Evolutionary conservation across 257 asterid species (phyloP).

Genomic region (Nyctanthes arbortristis): DNA sequence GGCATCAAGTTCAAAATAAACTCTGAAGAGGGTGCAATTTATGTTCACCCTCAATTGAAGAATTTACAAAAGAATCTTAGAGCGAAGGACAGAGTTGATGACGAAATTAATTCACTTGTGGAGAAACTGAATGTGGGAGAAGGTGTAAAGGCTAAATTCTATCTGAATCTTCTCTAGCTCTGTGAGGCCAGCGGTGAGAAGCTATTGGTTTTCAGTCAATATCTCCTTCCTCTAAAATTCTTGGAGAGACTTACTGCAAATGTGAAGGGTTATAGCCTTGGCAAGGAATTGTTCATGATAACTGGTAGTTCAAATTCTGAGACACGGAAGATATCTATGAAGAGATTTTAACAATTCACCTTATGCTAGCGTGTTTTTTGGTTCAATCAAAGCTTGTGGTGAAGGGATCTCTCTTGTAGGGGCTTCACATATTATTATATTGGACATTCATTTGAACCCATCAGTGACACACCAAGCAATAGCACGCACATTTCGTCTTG

Average conservation of each 20-base stretch:
- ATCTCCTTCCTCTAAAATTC: constrained; percentile 80
- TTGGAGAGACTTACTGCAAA: constrained; percentile 71
- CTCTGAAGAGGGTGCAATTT: constrained; percentile 88
- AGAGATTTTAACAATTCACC: constrained; percentile 62
- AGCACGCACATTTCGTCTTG: neutral
- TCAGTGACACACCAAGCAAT: constrained; percentile 1
- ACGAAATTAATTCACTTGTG: constrained; percentile 53
- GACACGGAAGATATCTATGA: constrained; percentile 67
- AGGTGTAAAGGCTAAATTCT: constrained; percentile 86
- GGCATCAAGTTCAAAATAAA: constrained; percentile 65
- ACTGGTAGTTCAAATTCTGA: constrained; percentile 85
- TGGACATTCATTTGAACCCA: constrained; percentile 67
- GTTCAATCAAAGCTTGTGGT: constrained; percentile 92
- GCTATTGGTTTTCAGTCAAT: constrained; percentile 90
- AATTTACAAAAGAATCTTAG: constrained; percentile 57
- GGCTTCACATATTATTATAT: constrained; percentile 79
- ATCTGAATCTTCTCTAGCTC: constrained; percentile 75
- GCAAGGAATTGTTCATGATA: constrained; percentile 85
- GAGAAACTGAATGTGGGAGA: constrained; percentile 61
- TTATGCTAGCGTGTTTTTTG: constrained; percentile 89
- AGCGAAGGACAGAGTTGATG: constrained; percentile 77
- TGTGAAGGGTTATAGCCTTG: constrained; percentile 61
- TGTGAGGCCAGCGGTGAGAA: constrained; percentile 85
- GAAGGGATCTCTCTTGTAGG: constrained; percentile 98
- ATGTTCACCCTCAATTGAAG: constrained; percentile 75